Conservation (phyloP, 495 filamentous ascomycete species). For the Gamarada debralockiae region DNA sequence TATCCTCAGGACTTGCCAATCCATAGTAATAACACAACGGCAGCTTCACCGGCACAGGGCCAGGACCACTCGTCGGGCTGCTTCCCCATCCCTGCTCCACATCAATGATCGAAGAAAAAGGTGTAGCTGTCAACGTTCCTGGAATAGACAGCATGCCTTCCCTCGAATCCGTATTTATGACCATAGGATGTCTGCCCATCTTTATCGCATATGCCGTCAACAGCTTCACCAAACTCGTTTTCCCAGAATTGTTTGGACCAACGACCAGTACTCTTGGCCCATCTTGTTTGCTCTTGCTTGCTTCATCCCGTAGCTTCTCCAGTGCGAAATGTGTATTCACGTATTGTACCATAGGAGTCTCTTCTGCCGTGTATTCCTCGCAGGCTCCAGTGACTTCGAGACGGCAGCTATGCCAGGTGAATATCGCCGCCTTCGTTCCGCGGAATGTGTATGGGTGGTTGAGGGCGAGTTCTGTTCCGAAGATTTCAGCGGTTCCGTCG, state of each 20-base stretch:
- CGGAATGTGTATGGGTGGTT: conserved; percentile 78
- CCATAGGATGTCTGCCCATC: conserved; percentile 69
- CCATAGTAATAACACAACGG: conserved; percentile 93
- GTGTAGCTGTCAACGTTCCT: conserved; percentile 77
- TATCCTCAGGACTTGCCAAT: conserved; percentile 68
- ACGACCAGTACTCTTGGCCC: conserved; percentile 84
- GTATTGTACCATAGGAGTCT: conserved; percentile 79
- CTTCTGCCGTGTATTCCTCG: conserved; percentile 69
- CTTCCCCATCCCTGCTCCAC: conserved; percentile 88
- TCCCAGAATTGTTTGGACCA: conserved; percentile 77
- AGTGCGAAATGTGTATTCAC: conserved; percentile 74
- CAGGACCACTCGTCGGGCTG: conserved; percentile 87
- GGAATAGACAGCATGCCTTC: conserved; percentile 85
- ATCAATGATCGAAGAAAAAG: conserved; percentile 82
- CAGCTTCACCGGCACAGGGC: conserved; percentile 80
- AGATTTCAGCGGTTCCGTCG: conserved; percentile 85
- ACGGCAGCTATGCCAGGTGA: conserved; percentile 84
- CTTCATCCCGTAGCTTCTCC: conserved; percentile 41
- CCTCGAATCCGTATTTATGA: conserved; percentile 81
- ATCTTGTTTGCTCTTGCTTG: conserved; percentile 24
- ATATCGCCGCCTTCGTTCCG: conserved; percentile 81
- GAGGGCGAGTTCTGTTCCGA: conserved; percentile 88
- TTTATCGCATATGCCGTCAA: conserved; percentile 79
- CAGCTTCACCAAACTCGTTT: conserved; percentile 78
- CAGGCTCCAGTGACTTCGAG: conserved; percentile 64